phyloP scores from a whole-genome alignment of 768 basidiomycete genomes.

The Scleroderma bovista region DNA sequence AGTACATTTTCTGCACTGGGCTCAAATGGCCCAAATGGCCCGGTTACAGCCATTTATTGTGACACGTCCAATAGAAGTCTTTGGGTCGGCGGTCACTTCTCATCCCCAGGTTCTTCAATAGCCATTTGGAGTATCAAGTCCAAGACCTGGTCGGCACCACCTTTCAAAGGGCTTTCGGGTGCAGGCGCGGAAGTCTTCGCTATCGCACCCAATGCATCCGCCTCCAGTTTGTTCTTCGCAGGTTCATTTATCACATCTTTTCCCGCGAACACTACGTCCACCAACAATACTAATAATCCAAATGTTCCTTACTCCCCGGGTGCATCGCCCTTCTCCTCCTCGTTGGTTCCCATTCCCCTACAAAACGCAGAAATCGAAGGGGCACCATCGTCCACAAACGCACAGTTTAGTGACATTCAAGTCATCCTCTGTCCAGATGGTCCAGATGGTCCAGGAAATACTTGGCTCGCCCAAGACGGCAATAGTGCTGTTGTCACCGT shows the following conservation, averaged over 20 bases:
- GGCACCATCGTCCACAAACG: constrained; percentile 55
- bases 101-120: constrained; percentile 59
- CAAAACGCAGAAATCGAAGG: constrained; percentile 50
- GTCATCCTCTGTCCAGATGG: constrained; percentile 84
- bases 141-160: constrained; percentile 67
- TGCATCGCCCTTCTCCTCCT: constrained; percentile 83
- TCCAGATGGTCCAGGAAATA: constrained; percentile 70
- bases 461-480: constrained; percentile 80
- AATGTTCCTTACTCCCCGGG: constrained; percentile 79
- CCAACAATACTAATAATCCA: constrained; percentile 71
- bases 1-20: constrained; percentile 58
- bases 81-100: constrained; percentile 78
- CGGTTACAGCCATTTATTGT: constrained; percentile 71
- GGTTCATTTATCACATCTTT: constrained; percentile 84
- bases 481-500: constrained; percentile 70
- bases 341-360: constrained; percentile 77
- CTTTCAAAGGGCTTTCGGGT: constrained; percentile 79
- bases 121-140: constrained; percentile 65
- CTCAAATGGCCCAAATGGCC: constrained; percentile 66
- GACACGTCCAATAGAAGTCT: constrained; percentile 58
- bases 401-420: constrained; percentile 57
- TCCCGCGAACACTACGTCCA: constrained; percentile 40
- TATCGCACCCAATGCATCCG: constrained; percentile 70
- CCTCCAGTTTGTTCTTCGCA: constrained; percentile 74
- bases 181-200: constrained; percentile 62